Base-by-base conservation (phyloP, 768 basidiomycete genomes). In the Brasilioporus rufonigricans region DNA sequence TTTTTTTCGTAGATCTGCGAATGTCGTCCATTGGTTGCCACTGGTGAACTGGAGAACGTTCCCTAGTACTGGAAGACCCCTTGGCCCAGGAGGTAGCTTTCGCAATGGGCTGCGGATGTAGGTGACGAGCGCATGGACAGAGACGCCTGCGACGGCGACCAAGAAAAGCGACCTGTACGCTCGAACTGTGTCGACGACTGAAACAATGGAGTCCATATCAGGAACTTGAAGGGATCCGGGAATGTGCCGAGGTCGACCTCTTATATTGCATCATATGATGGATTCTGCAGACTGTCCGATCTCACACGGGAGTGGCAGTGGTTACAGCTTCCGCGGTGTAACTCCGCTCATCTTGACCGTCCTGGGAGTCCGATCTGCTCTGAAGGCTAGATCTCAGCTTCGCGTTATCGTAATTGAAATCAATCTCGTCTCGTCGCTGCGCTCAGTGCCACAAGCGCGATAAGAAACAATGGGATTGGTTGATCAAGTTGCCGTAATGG, bases 71-170 rank as follows among this genome's bases (percentile, higher is more conserved):
- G 55, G 55, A 19, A 56, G 45, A 10, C 55, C 55, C 5, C 2
- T 47, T 12, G 52, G 55, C 4, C 55, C 55, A 5, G 55, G 52
- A 4, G 51, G 55, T 7, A 56, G 38, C 40, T 53, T 56, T 8
- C 52, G 55, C 39, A 14, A 31, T 2, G 50, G 44, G 26, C 55
- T 56, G 5, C 26, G 50, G 23, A 56, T 14, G 18, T 56, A 56
- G 16, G n/a, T n/a, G 33, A 53, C 35, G 18, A 56, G 26, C 4
- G 39, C 39, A 47, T 43, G 45, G 40, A 47, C 19, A 24, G 50
- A 47, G 13, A 32, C 19, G 13, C 51, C 39, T 19, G 51, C 51
- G 11, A 35, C 18, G 24, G 51, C 39, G 39, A 56, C 16, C 21
- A 47, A 48, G 23, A 43, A 6, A 6, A 52, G 13, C 9, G 23